Percentiles rank a stretch among this genome's conserved stretches.
phyloP scores from a whole-genome alignment of 805 yeast species.

The Candida manassasensis region DNA sequence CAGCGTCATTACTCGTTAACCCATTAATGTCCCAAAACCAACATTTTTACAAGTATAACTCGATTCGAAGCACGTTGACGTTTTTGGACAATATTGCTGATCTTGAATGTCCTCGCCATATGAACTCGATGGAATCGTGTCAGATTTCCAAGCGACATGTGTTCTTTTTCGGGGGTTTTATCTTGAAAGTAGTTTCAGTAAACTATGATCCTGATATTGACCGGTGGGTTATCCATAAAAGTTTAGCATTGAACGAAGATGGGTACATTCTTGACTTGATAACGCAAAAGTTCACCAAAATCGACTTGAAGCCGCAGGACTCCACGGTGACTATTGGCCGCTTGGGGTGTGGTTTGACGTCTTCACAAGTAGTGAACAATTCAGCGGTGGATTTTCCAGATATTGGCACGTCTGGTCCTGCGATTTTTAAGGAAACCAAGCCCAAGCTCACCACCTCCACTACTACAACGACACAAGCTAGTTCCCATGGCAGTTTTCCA shows the following conservation, averaged over 20 bases:
- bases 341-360: slow-evolving; percentile 28
- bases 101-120: slow-evolving; percentile 41
- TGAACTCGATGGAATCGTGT: slow-evolving; percentile 45
- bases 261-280: slow-evolving; percentile 57
- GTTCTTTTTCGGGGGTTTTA: slow-evolving; percentile 69
- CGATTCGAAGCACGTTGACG: slow-evolving; percentile 26
- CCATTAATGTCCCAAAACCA: slow-evolving; percentile 40
- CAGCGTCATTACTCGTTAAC: slow-evolving; percentile 30
- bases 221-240: slow-evolving; percentile 38
- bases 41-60: slow-evolving; percentile 25
- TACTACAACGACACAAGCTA: no score
- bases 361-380: slow-evolving; percentile 6
- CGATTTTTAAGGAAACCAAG: no score
- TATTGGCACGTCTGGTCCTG: no score
- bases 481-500: no score
- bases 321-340: slow-evolving; percentile 19
- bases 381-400: slow-evolving; percentile 1
- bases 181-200: slow-evolving; percentile 23
- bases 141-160: slow-evolving; percentile 53
- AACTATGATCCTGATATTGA: slow-evolving; percentile 18
- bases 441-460: no score
- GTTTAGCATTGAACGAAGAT: slow-evolving; percentile 45
- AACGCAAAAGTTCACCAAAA: slow-evolving; percentile 45
- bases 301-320: slow-evolving; percentile 22
- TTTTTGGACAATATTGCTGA: slow-evolving; percentile 19